Base-by-base conservation (phyloP, 2,329 filamentous ascomycete species). In the Diaporthe aspalathi region DNA sequence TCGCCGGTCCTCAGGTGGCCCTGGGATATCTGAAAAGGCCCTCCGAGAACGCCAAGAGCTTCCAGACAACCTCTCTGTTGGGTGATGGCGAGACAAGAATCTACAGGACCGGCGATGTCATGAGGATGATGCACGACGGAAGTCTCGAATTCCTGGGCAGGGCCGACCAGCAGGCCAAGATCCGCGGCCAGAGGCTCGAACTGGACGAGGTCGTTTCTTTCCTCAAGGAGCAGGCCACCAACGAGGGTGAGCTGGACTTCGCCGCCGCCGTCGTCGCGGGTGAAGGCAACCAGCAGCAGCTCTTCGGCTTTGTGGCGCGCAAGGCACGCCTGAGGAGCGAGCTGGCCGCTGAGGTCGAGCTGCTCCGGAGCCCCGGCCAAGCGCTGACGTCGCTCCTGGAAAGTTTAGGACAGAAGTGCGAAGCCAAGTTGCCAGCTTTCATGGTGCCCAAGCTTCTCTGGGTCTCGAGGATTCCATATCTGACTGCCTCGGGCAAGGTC, bases 51-150 rank as follows among this genome's bases (percentile, higher is more conserved):
- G 68, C 72, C 45, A 70, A 68, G 47, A 70, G 72, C 29, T 73
- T 73, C 56, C 68, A 73, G n/a, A 57, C 67, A 1, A 73, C 57
- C 54, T 60, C 53, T 2, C 22, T 62, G 3, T 20, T 67, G 22
- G 40, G 45, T 20, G 73, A 70, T n/a, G 3, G 35, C 53, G 66
- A 57, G 7, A 60, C 16, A 29, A 67, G n/a, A 2, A 32, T 71
- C 6, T 77, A 77, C 50, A 70, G 75, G 7, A 76, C 75, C 3
- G 76, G 75, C 35, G 75, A 77, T 65, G 70, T 72, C 5, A 73
- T 72, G 17, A 70, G 75, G 14, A 67, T 74, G 35, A 73, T 74
- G 50, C 66, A 62, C 17, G 71, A 74, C 20, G 49, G 60, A 9
- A 43, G 65, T 20, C 65, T 68, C 57, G 72, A 79, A 32, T 77